A percentile compares a stretch with the other conserved stretches of the same genome.
phyloP scores from a whole-genome alignment of 768 basidiomycete genomes.

The Suillus bovinus region DNA sequence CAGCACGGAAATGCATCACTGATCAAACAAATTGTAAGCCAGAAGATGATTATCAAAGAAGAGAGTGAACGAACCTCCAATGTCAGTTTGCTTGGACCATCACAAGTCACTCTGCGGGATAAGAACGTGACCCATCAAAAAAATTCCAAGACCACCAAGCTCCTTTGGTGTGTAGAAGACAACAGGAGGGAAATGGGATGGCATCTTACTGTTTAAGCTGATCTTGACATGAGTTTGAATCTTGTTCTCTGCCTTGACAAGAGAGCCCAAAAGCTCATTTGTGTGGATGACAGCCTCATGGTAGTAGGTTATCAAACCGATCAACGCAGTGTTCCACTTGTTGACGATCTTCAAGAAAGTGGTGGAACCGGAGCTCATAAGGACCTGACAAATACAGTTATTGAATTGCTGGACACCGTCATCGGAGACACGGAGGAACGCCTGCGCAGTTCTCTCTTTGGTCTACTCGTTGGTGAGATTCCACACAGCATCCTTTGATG shows the following conservation, averaged over 20 bases:
- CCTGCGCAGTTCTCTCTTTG: conserved; percentile 97
- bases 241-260: conserved; percentile 99
- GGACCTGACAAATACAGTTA: conserved; percentile 92
- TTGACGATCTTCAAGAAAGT: conserved; percentile 99
- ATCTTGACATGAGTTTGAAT: conserved; percentile 99
- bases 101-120: conserved; percentile 97
- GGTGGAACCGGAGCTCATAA: conserved; percentile 98
- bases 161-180: conserved; percentile 99
- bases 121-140: conserved; percentile 98
- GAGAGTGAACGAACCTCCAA: conserved; percentile 57
- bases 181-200: conserved; percentile 96
- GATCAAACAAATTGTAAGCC: neutral
- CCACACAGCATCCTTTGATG: conserved; percentile 94
- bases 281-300: conserved; percentile 98
- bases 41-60: neutral
- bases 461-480: conserved; percentile 96
- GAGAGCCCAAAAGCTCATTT: conserved; percentile 90
- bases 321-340: conserved; percentile 96
- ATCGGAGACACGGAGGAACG: conserved; percentile 96
- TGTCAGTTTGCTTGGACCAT: conserved; percentile 98
- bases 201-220: conserved; percentile 99
- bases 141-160: conserved; percentile 96
- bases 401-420: conserved; percentile 97
- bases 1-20: conserved; percentile 99
- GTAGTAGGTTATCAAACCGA: conserved; percentile 97